Evolutionary conservation across 495 filamentous ascomycete species (phyloP).

Genomic region (Cladorrhinum samala): DNA sequence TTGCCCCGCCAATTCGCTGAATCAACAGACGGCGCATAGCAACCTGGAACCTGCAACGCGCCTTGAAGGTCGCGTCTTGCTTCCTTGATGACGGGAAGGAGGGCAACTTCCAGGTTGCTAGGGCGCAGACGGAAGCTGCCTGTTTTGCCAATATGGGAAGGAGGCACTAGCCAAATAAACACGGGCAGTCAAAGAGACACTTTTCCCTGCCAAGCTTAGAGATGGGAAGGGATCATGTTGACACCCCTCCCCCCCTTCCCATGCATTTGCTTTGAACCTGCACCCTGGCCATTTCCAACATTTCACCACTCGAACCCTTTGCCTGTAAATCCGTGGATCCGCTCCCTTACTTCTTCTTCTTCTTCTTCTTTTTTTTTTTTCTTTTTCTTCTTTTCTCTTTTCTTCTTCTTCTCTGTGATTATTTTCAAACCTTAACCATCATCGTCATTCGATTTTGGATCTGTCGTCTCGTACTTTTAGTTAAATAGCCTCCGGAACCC

Average conservation of each 20-base stretch:
- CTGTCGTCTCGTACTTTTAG: neutral
- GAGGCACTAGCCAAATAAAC: conserved; percentile 10
- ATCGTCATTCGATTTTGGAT: neutral
- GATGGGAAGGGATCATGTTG: neutral
- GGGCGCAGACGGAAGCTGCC: neutral
- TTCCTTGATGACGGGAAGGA: neutral
- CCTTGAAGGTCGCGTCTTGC: neutral
- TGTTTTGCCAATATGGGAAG: conserved; percentile 6
- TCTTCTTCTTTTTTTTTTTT: conserved; percentile 12
- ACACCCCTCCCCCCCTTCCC: neutral
- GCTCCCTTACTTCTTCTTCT: conserved; percentile 5
- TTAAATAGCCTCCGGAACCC: neutral
- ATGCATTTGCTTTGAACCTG: conserved; percentile 1
- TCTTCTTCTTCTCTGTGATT: neutral
- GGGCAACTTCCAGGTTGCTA: neutral
- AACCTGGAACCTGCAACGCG: no score
- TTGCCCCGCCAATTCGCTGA: neutral
- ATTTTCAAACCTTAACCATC: neutral
- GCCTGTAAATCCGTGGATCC: no score
- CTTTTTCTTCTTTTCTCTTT: neutral
- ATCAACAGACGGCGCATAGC: neutral
- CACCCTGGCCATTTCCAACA: conserved; percentile 10
- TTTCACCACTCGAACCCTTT: neutral
- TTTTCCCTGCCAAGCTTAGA: conserved; percentile 8
- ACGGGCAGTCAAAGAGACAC: neutral